These are phyloP conservation scores for Staphylotrichum tortipilum DNA, from an alignment of 495 filamentous ascomycete species.

Conservation along the genomic window DNA sequence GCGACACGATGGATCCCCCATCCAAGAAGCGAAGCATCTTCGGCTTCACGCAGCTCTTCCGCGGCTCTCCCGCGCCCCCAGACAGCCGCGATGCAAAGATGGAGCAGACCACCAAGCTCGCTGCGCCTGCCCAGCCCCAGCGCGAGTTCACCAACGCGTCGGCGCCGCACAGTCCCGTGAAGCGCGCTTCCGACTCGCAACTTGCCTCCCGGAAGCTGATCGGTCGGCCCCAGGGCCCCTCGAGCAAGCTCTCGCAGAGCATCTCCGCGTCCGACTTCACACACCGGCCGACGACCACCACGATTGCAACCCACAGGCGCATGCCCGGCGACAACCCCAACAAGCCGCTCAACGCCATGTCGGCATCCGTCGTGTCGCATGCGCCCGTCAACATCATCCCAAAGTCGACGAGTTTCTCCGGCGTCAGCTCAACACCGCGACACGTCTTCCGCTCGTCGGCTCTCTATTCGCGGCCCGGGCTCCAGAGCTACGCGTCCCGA, in stretches of 20 bases:
- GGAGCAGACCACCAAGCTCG: constrained; percentile 1
- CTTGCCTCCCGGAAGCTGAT: constrained; percentile 27
- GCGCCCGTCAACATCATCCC: constrained; percentile 9
- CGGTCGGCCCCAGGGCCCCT: constrained; percentile 25
- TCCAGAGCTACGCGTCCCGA: constrained; percentile 31
- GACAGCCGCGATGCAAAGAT: constrained; percentile 8
- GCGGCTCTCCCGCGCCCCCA: constrained; percentile 16
- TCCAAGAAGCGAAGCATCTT: constrained; percentile 25
- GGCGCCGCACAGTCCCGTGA: constrained; percentile 26
- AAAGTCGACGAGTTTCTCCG: constrained; percentile 21
- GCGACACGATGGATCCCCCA: constrained; percentile 23
- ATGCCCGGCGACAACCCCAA: constrained; percentile 30
- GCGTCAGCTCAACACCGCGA: constrained; percentile 18
- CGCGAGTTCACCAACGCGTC: constrained; percentile 20
- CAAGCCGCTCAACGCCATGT: constrained; percentile 12
- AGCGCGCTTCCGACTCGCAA: constrained; percentile 30
- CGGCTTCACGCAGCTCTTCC: constrained; percentile 21
- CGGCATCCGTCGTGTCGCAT: constrained; percentile 14
- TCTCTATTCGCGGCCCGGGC: constrained; percentile 21
- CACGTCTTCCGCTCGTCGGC: constrained; percentile 37
- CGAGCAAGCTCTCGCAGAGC: constrained; percentile 28
- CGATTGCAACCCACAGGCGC: constrained; percentile 11
- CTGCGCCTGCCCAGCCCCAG: constrained; percentile 6
- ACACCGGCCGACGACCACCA: constrained; percentile 8
- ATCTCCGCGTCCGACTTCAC: constrained; percentile 23